These are phyloP conservation scores for Sanghuangporus baumii DNA, from an alignment of 1,284 basidiomycete genomes.

Conservation along the genomic window DNA sequence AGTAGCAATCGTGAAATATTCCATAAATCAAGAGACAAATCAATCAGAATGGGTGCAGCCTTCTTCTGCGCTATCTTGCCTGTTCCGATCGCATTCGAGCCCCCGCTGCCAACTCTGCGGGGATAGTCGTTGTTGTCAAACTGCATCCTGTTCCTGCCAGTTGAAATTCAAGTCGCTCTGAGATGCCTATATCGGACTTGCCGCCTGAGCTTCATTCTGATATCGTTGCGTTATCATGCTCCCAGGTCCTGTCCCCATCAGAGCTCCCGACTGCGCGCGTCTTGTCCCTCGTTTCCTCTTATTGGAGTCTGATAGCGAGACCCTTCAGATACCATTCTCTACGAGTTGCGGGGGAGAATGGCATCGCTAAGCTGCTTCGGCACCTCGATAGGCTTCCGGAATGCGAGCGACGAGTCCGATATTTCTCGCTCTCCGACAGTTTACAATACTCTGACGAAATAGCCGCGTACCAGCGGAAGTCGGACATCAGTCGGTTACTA, in stretches of 20 bases:
- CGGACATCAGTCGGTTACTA: neutral
- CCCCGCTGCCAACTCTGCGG: too few species aligned
- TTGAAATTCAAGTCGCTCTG: neutral
- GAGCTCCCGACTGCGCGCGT: neutral
- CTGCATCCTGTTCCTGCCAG: neutral
- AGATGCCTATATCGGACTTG: slow-evolving; percentile 1
- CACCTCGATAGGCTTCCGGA: neutral
- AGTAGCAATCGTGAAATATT: neutral
- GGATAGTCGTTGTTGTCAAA: neutral
- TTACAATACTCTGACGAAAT: neutral
- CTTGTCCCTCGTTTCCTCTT: neutral
- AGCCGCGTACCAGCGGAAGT: neutral
- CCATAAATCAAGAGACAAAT: neutral
- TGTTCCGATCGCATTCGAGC: too few species aligned
- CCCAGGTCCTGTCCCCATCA: neutral
- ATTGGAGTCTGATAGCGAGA: neutral
- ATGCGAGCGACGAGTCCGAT: neutral
- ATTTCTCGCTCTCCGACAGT: neutral
- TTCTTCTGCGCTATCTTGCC: neutral
- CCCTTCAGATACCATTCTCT: slow-evolving; percentile 2
- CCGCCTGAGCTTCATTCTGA: neutral
- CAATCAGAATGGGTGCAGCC: neutral
- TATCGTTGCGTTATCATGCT: neutral
- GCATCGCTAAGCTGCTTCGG: neutral
- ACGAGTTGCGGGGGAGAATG: neutral